phyloP scores from a whole-genome alignment of 495 filamentous ascomycete species.

The Choiromyces venosus region DNA sequence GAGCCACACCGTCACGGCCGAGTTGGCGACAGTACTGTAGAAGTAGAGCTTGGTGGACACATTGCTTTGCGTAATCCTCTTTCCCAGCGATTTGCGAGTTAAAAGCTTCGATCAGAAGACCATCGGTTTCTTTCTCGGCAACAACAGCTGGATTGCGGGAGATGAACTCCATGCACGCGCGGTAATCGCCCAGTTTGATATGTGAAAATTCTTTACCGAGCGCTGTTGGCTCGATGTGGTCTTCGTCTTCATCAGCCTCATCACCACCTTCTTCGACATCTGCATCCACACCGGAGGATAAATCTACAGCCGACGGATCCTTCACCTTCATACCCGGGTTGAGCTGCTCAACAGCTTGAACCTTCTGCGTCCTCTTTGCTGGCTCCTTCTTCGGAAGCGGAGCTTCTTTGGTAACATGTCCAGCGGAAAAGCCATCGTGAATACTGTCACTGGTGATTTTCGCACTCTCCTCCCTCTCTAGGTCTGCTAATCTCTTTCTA shows the following conservation, averaged over 20 bases:
- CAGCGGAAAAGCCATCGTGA: constrained; percentile 87
- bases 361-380: constrained; percentile 44
- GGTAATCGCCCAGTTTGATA: constrained; percentile 72
- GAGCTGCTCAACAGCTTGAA: constrained; percentile 65
- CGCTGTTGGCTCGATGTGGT: constrained; percentile 65
- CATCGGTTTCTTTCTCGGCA: constrained; percentile 83
- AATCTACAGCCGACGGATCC: constrained; percentile 9
- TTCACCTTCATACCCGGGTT: constrained; percentile 55
- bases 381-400: constrained; percentile 44
- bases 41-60: constrained; percentile 87
- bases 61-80: constrained; percentile 72
- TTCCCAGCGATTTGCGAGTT: constrained; percentile 71
- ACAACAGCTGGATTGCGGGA: constrained; percentile 67
- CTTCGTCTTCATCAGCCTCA: constrained; percentile 60
- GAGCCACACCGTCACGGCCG: constrained; percentile 75
- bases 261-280: constrained; percentile 53
- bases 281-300: constrained; percentile 56
- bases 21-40: constrained; percentile 90
- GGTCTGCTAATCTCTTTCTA: constrained; percentile 61
- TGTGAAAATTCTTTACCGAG: constrained; percentile 72
- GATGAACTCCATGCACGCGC: constrained; percentile 67
- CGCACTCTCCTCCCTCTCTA: constrained; percentile 77
- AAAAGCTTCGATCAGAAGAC: constrained; percentile 83
- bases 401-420: constrained; percentile 61
- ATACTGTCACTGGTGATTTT: constrained; percentile 94